Evolutionary conservation across 2,329 filamentous ascomycete species (phyloP).

Genomic region (Colletotrichum aenigma): DNA sequence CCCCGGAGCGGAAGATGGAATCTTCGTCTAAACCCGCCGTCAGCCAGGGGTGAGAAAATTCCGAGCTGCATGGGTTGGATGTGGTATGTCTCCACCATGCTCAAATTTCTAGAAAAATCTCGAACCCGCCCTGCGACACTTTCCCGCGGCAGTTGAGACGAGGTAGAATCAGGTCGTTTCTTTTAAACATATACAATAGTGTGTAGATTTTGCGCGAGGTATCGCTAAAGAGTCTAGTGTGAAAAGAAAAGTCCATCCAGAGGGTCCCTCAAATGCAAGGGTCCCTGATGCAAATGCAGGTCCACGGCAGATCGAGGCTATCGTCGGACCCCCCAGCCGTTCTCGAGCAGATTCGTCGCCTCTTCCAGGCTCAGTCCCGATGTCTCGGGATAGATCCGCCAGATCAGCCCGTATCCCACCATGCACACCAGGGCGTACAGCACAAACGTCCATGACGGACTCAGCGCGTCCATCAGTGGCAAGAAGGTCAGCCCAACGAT

Average conservation of each 20-base stretch:
- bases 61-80: background rate
- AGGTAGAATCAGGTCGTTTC: background rate
- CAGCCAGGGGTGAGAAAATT: background rate
- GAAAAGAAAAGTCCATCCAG: background rate
- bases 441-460: constrained; percentile 78
- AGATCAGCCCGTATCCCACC: constrained; percentile 70
- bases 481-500: constrained; percentile 85
- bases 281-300: background rate
- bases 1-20: background rate
- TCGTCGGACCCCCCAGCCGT: constrained; percentile 72
- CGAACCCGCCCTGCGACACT: background rate
- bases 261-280: background rate
- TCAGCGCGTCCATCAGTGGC: constrained; percentile 80
- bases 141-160: background rate
- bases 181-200: background rate
- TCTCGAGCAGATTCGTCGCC: constrained; percentile 70
- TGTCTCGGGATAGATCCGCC: constrained; percentile 84
- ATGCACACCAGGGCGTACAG: constrained; percentile 78
- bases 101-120: background rate
- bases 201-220: background rate
- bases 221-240: background rate
- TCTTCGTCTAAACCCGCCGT: background rate
- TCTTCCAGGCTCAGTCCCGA: constrained; percentile 83
- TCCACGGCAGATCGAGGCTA: background rate
- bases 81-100: background rate